These are phyloP conservation scores for Ilyonectria destructans DNA, from an alignment of 2,329 filamentous ascomycete genomes.

Conservation along the genomic window DNA sequence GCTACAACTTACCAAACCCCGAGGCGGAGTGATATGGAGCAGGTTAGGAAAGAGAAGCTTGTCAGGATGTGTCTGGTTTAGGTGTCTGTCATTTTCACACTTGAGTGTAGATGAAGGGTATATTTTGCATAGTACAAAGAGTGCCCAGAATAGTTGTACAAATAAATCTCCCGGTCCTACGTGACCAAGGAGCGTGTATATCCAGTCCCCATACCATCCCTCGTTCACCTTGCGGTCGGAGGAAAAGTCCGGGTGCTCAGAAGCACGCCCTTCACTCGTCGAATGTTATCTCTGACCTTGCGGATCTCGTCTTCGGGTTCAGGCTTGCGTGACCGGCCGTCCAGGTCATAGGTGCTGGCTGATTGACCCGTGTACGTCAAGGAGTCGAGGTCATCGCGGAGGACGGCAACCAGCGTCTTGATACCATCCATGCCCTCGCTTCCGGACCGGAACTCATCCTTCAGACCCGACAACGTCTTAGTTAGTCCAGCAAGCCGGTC, in stretches of 20 bases:
- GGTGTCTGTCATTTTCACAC: not conserved
- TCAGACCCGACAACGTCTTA: conserved; percentile 60
- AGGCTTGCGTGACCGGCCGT: conserved; percentile 61
- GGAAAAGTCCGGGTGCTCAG: conserved; percentile 84
- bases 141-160: conserved; percentile 2
- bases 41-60: not conserved
- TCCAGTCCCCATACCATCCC: not conserved
- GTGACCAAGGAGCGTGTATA: not conserved
- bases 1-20: conserved; percentile 47
- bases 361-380: conserved; percentile 65
- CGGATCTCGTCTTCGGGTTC: conserved; percentile 81
- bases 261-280: conserved; percentile 84
- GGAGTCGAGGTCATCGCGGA: conserved; percentile 78
- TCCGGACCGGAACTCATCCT: conserved; percentile 61
- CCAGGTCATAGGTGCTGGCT: conserved; percentile 59
- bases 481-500: conserved; percentile 61
- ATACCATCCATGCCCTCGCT: conserved; percentile 67
- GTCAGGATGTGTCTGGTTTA: not conserved
- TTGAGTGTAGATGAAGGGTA: conserved; percentile 7
- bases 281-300: conserved; percentile 81
- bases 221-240: conserved; percentile 54
- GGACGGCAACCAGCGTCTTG: conserved; percentile 68
- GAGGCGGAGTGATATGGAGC: conserved; percentile 30
- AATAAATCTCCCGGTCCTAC: not conserved
- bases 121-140: conserved; percentile 24